phyloP scores from a whole-genome alignment of 371 early-diverging fungal species.

The Mucor circinelloides region DNA sequence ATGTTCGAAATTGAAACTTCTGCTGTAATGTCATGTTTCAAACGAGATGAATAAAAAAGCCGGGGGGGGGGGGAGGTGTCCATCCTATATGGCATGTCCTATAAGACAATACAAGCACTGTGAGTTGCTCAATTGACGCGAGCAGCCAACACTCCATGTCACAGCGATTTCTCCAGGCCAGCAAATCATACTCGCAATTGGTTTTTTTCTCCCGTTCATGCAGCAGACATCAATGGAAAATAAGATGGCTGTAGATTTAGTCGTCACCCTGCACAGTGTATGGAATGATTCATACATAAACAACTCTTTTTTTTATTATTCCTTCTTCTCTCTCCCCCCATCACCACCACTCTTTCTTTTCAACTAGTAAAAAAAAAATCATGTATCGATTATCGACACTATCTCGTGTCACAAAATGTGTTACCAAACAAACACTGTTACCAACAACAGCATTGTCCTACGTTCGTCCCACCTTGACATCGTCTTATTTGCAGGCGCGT shows the following conservation, averaged over 20 bases:
- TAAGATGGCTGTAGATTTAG: neutral
- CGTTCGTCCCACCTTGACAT: conserved; percentile 30
- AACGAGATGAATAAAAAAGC: neutral
- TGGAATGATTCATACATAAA: neutral
- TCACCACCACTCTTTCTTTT: conserved; percentile 3
- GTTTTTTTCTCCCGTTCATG: neutral
- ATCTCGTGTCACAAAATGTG: conserved; percentile 21
- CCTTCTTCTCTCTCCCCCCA: neutral
- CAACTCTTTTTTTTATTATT: neutral
- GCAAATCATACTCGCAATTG: too few relatives aligned
- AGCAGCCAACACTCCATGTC: neutral
- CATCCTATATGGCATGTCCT: neutral
- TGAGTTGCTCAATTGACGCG: neutral
- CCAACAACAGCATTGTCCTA: conserved; percentile 16
- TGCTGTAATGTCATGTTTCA: neutral
- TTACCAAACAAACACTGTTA: conserved; percentile 14
- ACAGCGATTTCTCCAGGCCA: neutral
- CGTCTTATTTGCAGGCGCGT: conserved; percentile 4
- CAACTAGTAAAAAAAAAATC: conserved; percentile 7
- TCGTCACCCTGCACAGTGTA: neutral
- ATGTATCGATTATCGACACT: conserved; percentile 41
- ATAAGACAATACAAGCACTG: neutral
- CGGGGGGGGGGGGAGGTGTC: neutral
- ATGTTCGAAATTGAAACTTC: neutral
- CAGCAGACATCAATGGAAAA: neutral